A percentile compares a stretch with the other conserved stretches of the same genome.
These are phyloP conservation scores for Camptophora hylomeconis DNA, from an alignment of 2,329 filamentous ascomycete genomes.

Conservation along the genomic window DNA sequence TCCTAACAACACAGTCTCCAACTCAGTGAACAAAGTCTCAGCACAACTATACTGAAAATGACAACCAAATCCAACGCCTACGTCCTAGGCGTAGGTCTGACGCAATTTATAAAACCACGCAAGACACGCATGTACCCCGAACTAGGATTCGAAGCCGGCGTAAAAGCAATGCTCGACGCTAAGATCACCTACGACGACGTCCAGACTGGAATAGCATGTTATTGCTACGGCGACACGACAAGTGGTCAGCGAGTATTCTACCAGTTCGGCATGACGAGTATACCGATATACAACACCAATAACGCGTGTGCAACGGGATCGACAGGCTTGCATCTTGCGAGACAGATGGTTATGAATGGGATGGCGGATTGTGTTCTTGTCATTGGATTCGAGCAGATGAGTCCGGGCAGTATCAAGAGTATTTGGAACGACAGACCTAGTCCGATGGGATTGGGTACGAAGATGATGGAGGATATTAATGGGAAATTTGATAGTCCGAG, in stretches of 20 bases:
- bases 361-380: slow-evolving; percentile 80
- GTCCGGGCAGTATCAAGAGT: slow-evolving; percentile 66
- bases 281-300: slow-evolving; percentile 87
- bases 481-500: slow-evolving; percentile 70
- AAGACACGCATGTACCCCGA: slow-evolving; percentile 20
- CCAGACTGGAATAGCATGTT: slow-evolving; percentile 86
- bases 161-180: slow-evolving; percentile 45
- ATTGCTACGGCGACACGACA: slow-evolving; percentile 92
- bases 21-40: no score
- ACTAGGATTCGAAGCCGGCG: slow-evolving; percentile 21
- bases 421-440: slow-evolving; percentile 77
- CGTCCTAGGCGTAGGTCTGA: slow-evolving; percentile 95
- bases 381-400: slow-evolving; percentile 98
- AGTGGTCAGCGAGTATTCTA: slow-evolving; percentile 96
- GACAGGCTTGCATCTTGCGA: slow-evolving; percentile 72
- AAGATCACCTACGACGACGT: slow-evolving; percentile 96
- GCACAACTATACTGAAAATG: no score
- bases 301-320: slow-evolving; percentile 95
- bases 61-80: slow-evolving; percentile 47
- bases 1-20: no score
- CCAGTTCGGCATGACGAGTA: slow-evolving; percentile 94
- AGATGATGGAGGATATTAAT: slow-evolving; percentile 72
- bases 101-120: slow-evolving; percentile 66
- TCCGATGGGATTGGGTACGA: slow-evolving; percentile 56
- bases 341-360: slow-evolving; percentile 65